Conservation (phyloP, 805 yeast species). For the Candida nanaspora region DNA sequence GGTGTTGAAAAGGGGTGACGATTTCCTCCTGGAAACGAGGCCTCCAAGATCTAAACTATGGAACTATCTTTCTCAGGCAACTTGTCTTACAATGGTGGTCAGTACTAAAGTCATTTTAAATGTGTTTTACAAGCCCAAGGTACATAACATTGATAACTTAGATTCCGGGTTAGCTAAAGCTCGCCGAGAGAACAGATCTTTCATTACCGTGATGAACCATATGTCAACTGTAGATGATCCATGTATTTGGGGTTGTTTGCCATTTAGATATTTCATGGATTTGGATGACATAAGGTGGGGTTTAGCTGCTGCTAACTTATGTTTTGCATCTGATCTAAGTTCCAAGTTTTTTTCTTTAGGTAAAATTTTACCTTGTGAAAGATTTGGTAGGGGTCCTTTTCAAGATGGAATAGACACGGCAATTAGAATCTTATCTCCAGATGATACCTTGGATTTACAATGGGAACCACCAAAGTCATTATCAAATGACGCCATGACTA, state of each 20-base stretch:
- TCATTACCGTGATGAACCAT: conserved; percentile 87
- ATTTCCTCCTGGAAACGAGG: conserved; percentile 41
- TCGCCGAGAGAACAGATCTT: conserved; percentile 59
- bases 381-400: conserved; percentile 92
- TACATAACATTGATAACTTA: conserved; percentile 56
- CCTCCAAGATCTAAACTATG: conserved; percentile 56
- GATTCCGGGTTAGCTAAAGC: conserved; percentile 60
- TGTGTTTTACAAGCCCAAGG: conserved; percentile 54
- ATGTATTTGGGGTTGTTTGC: conserved; percentile 77
- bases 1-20: conserved; percentile 68
- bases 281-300: conserved; percentile 84
- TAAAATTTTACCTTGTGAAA: conserved; percentile 74
- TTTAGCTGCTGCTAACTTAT: conserved; percentile 85
- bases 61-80: conserved; percentile 61
- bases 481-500: not conserved
- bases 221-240: conserved; percentile 94
- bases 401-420: conserved; percentile 89
- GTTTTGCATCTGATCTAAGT: conserved; percentile 53
- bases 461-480: conserved; percentile 1
- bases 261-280: conserved; percentile 56
- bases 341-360: conserved; percentile 76
- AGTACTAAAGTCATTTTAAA: conserved; percentile 56
- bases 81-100: conserved; percentile 60
- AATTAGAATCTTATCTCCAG: conserved; percentile 70
- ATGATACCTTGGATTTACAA: conserved; percentile 51